phyloP scores from a whole-genome alignment of 2,329 filamentous ascomycete species.

The Fusarium compactum region DNA sequence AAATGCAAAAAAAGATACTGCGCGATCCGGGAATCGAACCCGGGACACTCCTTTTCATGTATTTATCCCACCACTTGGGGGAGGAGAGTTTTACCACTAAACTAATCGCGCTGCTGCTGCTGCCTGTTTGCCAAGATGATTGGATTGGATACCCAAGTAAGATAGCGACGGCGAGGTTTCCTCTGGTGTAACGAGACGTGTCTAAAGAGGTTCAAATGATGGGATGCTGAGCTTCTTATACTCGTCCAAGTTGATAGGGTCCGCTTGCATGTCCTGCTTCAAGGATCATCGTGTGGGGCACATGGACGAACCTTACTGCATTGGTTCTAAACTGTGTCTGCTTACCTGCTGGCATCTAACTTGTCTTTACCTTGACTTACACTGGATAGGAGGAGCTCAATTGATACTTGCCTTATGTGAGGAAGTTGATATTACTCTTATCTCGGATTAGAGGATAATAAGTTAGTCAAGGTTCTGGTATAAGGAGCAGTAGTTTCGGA shows the following conservation, averaged over 20 bases:
- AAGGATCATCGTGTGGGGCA: conserved; percentile 13
- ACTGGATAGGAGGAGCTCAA: not conserved
- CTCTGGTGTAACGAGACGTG: not conserved
- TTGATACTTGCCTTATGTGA: not conserved
- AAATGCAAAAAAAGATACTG: conserved; percentile 34
- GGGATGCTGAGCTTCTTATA: conserved; percentile 27
- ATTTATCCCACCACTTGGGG: conserved; percentile 48
- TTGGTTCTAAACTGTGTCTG: not conserved
- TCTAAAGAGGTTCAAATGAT: not conserved
- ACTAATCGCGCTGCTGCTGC: conserved; percentile 50
- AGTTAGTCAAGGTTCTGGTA: too few species aligned
- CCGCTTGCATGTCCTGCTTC: conserved; percentile 7
- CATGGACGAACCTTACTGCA: conserved; percentile 9
- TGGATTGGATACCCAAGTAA: conserved; percentile 1
- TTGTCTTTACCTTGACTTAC: not conserved
- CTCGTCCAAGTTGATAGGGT: not conserved
- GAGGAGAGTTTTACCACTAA: conserved; percentile 56
- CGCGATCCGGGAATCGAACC: conserved; percentile 55
- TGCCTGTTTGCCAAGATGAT: conserved; percentile 12
- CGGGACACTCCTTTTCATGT: conserved; percentile 47
- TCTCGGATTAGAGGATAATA: not conserved
- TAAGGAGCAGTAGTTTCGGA: too few species aligned
- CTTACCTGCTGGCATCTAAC: not conserved
- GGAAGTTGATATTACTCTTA: not conserved
- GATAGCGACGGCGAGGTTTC: not conserved